Evolutionary conservation across 2,329 filamentous ascomycete species (phyloP), one percentile per base, ranked within the genome.

Genomic region (Exophiala bonariae): DNA sequence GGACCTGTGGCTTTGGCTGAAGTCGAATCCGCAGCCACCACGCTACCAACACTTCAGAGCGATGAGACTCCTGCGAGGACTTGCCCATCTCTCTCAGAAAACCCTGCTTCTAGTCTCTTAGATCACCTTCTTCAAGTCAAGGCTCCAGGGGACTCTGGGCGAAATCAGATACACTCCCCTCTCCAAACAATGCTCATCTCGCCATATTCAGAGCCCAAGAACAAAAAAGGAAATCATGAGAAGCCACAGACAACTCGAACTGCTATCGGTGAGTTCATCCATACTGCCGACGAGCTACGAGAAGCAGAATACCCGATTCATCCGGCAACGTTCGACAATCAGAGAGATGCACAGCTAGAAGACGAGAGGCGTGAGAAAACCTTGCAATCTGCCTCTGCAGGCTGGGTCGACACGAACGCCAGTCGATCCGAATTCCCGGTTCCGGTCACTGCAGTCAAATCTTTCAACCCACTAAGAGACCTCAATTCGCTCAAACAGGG

Each of bases 221-320:
- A 88, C 36, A 83, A 87, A 43, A 85, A 83, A 65, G 74, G 65
- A 5, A 64, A 74, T 41, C 72, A 68, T 43, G 81, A 85, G 43
- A 79, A 82, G 3, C 91, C 83, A 80, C 80, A 82, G 59, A 83
- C 91, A 55, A 80, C 85, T 63, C 82, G 88, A 42, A 95, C 89
- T 1, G 80, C 82, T n/a, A 85, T 97, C 56, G 90, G 88, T 9
- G 80, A 87, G 44, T 91, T 92, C 52, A 65, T 97, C 11, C 82
- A 83, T 19, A 81, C 81, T 1, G 73, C 81, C 8, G 80, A 87
- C 40, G 87, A 96, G 49, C 78, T 96, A 32, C 73, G 81, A 20
- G 87, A 93, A 43, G 91, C 93, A 60, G 88, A 92, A 44, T 97
- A 91, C 62, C 76, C 86, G 1, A 66, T 95, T 34, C 93, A 99